A percentile compares a stretch with the other conserved stretches of the same genome.
These are phyloP conservation scores for Boletus barrowsii DNA, from an alignment of 768 basidiomycete species.

Conservation along the genomic window DNA sequence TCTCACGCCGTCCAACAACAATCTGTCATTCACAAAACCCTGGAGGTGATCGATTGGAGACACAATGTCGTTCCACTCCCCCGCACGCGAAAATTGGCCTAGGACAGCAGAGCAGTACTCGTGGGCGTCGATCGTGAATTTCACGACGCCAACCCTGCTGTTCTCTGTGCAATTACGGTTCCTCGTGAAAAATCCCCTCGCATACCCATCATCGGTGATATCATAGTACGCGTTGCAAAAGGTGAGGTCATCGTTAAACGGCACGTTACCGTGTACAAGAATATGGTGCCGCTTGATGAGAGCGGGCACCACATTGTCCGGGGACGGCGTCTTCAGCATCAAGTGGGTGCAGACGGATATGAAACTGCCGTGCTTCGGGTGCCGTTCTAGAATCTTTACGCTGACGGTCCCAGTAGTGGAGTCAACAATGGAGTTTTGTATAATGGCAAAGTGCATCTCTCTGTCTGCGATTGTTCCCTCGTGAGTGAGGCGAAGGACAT, in stretches of 20 bases:
- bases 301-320: not conserved
- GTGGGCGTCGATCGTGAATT: not conserved
- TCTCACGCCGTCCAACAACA: not conserved
- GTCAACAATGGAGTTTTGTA: not conserved
- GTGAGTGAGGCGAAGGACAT: not conserved
- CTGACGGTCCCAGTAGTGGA: not conserved
- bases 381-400: not conserved
- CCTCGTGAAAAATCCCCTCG: not conserved
- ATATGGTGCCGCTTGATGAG: not conserved
- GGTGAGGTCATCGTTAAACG: not conserved
- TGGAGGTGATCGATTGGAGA: not conserved
- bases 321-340: not conserved
- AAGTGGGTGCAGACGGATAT: not conserved
- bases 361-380: not conserved
- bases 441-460: not conserved
- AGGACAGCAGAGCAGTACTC: not conserved
- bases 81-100: not conserved
- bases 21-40: not conserved
- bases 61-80: not conserved
- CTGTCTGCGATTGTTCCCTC: not conserved
- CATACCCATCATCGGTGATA: not conserved
- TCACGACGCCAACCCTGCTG: not conserved
- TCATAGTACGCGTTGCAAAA: not conserved
- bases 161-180: too few species aligned
- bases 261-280: too few species aligned